Evolutionary conservation across 371 early-diverging fungal species (phyloP).

Genomic region (Paraphysoderma sedebokerense): DNA sequence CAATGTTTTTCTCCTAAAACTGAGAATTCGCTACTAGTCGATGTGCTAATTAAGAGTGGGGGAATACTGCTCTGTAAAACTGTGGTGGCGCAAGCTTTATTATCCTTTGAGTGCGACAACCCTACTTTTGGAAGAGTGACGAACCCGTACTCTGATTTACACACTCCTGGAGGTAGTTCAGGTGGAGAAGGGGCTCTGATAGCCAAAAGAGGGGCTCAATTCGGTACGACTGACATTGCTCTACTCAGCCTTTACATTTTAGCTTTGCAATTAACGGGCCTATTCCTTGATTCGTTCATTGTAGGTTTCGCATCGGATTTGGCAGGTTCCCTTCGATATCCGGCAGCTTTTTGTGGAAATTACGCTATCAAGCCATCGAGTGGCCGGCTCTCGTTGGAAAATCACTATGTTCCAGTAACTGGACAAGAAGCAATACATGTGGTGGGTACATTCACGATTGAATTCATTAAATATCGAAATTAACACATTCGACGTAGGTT

Average conservation of each 20-base stretch:
- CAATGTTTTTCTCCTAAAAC: no score
- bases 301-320: neutral
- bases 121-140: neutral
- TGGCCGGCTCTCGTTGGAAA: neutral
- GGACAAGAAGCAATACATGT: no score
- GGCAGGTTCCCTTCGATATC: neutral
- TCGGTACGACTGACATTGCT: neutral
- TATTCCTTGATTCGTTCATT: no score
- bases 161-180: neutral
- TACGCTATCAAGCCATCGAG: neutral
- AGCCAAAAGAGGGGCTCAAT: neutral
- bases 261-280: no score
- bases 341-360: neutral
- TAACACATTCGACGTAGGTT: neutral
- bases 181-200: neutral
- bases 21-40: neutral
- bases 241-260: no score
- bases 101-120: constrained; percentile 1
- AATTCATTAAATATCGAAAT: neutral
- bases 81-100: neutral
- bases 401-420: no score
- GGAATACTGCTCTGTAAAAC: neutral
- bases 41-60: neutral
- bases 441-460: no score
- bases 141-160: neutral